Base-by-base conservation (phyloP, 2,329 filamentous ascomycete genomes). In the Lanzia echinophila region DNA sequence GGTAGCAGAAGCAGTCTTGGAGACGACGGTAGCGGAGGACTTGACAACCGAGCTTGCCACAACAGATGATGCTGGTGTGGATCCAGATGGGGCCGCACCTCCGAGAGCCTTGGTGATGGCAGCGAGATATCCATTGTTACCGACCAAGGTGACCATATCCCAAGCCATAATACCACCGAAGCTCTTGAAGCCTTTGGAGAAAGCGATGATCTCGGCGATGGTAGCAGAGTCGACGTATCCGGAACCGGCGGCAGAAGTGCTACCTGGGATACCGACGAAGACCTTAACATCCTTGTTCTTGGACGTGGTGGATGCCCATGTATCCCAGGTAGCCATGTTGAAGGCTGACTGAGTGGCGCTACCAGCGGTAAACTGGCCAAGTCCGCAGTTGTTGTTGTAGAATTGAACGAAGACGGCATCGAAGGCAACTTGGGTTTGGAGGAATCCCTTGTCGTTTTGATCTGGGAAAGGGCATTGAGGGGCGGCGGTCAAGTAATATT, bases 381-480 rank as follows among this genome's bases (percentile, higher is more conserved):
- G 70, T 24, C 81, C 81, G 67, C 84, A 87, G 65, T 70, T 79
- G 62, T 72, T 72, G 62, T 72, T 71, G 60, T 72, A 72, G 52
- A 71, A 72, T 45, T 72, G 69, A n/a, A 70, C 65, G 39, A 62
- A 71, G 39, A 72, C 60, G 11, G 67, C 67, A 47, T 72, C 70
- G 36, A 70, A 65, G 8, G 62, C 64, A 11, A 83, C 77, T 2
- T 70, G 68, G 0, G 72, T 75, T 56, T 77, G 68, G 47, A 86
- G 73, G 65, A 81, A 78, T 11, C 75, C 72, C 56, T 79, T 74
- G 60, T 80, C 75, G 34, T 82, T 76, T 1, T 71, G 70, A 60
- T 87, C 83, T 1, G 84, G 83, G 66, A 78, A 85, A 1, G 76
- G 75, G 63, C 82, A 89, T 69, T 86, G 84, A 2, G 84, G 84